Evolutionary conservation across 805 yeast genomes (phyloP).

Genomic region (Komagataella pastoris): DNA sequence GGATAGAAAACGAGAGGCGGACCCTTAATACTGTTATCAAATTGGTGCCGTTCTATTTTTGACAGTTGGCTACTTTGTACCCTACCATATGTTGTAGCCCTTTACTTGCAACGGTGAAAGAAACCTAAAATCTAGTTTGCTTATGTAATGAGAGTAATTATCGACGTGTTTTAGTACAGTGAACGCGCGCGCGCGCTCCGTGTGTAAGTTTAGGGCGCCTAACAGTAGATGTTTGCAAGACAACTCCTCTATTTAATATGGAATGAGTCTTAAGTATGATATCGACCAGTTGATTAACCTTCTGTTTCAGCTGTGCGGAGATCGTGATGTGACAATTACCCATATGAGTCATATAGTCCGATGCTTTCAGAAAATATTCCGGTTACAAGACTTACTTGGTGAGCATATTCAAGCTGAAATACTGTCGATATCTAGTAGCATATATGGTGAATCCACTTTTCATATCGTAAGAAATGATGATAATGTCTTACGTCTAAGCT

Average conservation of each 20-base stretch:
- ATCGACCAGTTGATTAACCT: neutral
- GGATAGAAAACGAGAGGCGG: too few relatives aligned
- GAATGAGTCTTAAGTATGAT: neutral
- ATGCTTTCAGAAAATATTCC: neutral
- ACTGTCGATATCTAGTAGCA: neutral
- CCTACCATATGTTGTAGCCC: neutral
- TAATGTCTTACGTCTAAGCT: neutral
- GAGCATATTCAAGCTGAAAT: neutral
- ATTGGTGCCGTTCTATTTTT: too few relatives aligned
- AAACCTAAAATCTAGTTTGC: neutral
- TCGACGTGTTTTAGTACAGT: neutral
- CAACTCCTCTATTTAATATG: neutral
- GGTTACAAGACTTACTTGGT: neutral
- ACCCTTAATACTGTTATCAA: too few relatives aligned
- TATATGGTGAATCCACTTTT: neutral
- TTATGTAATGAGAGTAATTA: neutral
- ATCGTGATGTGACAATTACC: neutral
- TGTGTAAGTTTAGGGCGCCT: neutral
- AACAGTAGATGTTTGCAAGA: neutral
- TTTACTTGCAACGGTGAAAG: neutral
- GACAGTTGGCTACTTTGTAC: too few relatives aligned
- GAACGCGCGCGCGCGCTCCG: neutral
- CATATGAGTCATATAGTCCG: neutral
- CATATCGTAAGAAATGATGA: neutral
- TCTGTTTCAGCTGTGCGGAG: neutral